Evolutionary conservation across 2,329 filamentous ascomycete genomes (phyloP), one percentile per base, ranked within the genome.

Genomic region (Xylariaceae sp.): DNA sequence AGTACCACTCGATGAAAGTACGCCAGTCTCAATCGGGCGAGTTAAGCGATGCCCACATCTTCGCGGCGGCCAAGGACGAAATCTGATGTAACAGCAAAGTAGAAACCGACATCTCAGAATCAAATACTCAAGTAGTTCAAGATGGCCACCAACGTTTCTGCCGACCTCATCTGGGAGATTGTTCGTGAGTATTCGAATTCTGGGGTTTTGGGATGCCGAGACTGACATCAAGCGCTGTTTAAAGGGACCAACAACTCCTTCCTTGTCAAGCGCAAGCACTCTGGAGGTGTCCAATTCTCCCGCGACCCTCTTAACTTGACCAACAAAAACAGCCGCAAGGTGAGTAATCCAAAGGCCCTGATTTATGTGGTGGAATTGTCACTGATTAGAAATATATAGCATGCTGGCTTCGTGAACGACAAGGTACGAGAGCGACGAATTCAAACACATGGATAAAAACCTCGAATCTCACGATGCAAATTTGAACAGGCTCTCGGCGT

Each of bases 81-180:
- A 57, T 56, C 54, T 54, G 50, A 48, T 45, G 52, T 42, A 48
- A 48, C 43, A 52, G 45, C 44, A 49, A 46, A 42, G 42, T 41
- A 38, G 47, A 46, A 22, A 50, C 42, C 42, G 40, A 54, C 47
- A 40, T 45, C 37, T 22, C 35, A 37, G 45, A 44, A 39, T 44
- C 36, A 32, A 36, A 41, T 42, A 47, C 42, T 21, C 27, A 34
- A 64, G 64, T 62, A 70, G 66, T 61, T 64, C 77, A 81, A 71
- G 72, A 80, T 81, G 76, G 69, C 72, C 60, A 67, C 68, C 62
- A 88, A 90, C 78, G 79, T 95, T 68, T 94, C 90, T 71, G 74
- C 84, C 68, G 91, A 96, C 76, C 80, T 96, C 64, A 76, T 95
- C 79, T 97, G 92, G 92, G 86, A 92, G 82, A 76, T 94, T 72